phyloP scores from a whole-genome alignment of 257 asterid genomes.

The Solanum bulbocastanum region DNA sequence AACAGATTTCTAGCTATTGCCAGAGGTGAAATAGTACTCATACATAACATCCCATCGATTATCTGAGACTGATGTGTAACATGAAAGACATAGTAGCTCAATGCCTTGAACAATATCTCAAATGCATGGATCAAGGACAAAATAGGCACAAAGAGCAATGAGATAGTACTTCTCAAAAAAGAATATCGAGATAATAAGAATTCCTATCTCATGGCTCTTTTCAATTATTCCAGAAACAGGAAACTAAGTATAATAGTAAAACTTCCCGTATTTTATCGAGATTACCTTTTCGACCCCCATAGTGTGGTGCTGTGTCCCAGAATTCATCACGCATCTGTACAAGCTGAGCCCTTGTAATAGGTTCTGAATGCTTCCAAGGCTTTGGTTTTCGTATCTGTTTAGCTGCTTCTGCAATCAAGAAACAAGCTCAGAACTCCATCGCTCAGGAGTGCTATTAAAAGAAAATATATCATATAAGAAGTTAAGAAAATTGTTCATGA shows the following conservation, averaged over 20 bases:
- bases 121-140: background rate
- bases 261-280: background rate
- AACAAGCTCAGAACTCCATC: background rate
- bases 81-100: background rate
- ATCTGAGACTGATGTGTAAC: background rate
- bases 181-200: background rate
- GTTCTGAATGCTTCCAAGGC: conserved; percentile 63
- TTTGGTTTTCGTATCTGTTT: conserved; percentile 61
- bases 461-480: background rate
- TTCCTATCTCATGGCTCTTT: background rate
- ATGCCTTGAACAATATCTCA: background rate
- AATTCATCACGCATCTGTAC: conserved; percentile 59
- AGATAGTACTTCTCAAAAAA: background rate
- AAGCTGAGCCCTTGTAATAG: conserved; percentile 49
- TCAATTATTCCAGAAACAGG: background rate
- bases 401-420: conserved; percentile 31
- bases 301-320: conserved; percentile 81
- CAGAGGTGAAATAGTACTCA: background rate
- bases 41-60: background rate
- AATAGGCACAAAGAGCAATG: background rate
- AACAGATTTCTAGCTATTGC: background rate
- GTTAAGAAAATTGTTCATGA: background rate
- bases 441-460: background rate
- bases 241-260: background rate
- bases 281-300: conserved; percentile 69